These are phyloP conservation scores for Medicago ruthenica DNA, from an alignment of 306 rosid genomes.

Conservation along the genomic window DNA sequence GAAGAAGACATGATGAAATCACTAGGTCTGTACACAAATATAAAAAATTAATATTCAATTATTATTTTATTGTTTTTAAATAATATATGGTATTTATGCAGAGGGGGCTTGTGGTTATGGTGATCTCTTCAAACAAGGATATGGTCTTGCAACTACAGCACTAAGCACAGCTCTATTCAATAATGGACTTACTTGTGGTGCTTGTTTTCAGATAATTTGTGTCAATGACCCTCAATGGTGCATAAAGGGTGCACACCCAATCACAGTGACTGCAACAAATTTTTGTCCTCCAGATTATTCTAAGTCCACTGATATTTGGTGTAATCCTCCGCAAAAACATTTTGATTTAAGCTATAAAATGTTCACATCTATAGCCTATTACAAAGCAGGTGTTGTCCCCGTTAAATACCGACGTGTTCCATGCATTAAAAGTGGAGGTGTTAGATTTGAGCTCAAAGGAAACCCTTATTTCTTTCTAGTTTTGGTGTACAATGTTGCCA, in stretches of 20 bases:
- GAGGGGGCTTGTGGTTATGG: constrained; percentile 90
- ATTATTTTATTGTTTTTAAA: not conserved
- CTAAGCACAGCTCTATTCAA: constrained; percentile 69
- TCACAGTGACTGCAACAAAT: constrained; percentile 66
- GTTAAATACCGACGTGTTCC: constrained; percentile 52
- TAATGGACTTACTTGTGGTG: constrained; percentile 61
- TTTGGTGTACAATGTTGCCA: constrained; percentile 59
- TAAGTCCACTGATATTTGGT: constrained; percentile 49
- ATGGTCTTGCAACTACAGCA: constrained; percentile 67
- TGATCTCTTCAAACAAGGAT: constrained; percentile 67
- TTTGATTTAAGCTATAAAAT: constrained; percentile 68
- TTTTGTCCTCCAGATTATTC: constrained; percentile 66
- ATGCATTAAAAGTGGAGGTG: constrained; percentile 52
- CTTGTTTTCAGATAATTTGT: constrained; percentile 65
- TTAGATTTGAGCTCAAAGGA: constrained; percentile 62
- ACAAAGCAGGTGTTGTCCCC: constrained; percentile 62
- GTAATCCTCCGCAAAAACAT: constrained; percentile 75
- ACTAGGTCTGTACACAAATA: too few species aligned
- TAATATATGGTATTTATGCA: constrained; percentile 15
- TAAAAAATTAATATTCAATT: too few species aligned
- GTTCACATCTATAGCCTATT: constrained; percentile 55
- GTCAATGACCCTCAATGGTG: constrained; percentile 61
- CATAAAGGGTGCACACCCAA: constrained; percentile 40
- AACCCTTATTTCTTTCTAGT: constrained; percentile 54
- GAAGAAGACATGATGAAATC: too few species aligned